These are phyloP conservation scores for Dothiorella sarmentorum DNA, from an alignment of 2,329 filamentous ascomycete genomes.

Conservation along the genomic window DNA sequence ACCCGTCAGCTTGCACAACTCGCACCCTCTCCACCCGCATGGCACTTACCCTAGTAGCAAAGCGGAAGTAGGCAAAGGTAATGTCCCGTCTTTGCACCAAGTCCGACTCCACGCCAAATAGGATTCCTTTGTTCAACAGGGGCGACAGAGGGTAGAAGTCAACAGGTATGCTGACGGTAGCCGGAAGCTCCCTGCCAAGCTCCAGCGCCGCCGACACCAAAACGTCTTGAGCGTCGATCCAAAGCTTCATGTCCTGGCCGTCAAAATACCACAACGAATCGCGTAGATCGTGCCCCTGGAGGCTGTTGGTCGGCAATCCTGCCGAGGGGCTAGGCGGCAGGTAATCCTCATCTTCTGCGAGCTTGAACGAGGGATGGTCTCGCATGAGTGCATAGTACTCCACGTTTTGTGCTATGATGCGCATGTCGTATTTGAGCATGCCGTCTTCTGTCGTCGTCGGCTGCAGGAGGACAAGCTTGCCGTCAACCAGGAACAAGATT, in stretches of 20 bases:
- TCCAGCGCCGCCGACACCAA: constrained; percentile 67
- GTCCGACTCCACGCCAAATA: constrained; percentile 88
- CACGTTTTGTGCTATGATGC: constrained; percentile 90
- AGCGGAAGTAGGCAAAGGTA: constrained; percentile 84
- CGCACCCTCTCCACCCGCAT: not conserved
- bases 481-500: constrained; percentile 94
- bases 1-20: constrained; percentile 18
- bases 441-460: constrained; percentile 79
- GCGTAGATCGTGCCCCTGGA: constrained; percentile 57
- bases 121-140: constrained; percentile 81
- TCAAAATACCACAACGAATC: constrained; percentile 97
- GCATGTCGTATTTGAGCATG: constrained; percentile 96
- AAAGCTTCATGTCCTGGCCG: constrained; percentile 77
- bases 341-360: constrained; percentile 45
- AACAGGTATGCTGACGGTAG: constrained; percentile 72
- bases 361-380: constrained; percentile 63
- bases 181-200: constrained; percentile 65
- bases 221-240: constrained; percentile 85
- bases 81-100: constrained; percentile 90
- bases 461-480: constrained; percentile 88
- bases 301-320: constrained; percentile 43
- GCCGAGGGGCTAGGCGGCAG: constrained; percentile 45
- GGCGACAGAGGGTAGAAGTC: constrained; percentile 95
- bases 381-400: constrained; percentile 93
- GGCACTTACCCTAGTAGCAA: constrained; percentile 72